A percentile compares a stretch with the other conserved stretches of the same genome.
Conservation (phyloP, 345 rosid genomes). For the Moricandia moricandioides region DNA sequence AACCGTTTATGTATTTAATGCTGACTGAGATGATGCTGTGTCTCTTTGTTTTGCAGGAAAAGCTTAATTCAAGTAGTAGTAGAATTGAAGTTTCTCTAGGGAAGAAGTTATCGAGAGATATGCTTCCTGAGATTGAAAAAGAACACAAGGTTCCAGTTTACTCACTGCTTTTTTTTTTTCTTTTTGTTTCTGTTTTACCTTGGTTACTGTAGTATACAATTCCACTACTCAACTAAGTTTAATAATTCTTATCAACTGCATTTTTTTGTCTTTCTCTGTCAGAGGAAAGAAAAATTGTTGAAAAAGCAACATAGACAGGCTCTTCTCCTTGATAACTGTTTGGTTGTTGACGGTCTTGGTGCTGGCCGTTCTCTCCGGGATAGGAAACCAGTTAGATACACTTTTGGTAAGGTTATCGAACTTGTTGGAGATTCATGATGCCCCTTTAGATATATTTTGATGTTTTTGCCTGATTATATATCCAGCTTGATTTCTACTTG, state of each 20-base stretch:
- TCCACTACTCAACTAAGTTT: not conserved
- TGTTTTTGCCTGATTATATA: not conserved
- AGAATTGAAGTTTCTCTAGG: slow-evolving; percentile 87
- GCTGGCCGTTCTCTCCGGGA: slow-evolving; percentile 95
- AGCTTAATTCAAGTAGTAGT: slow-evolving; percentile 76
- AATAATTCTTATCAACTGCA: not conserved
- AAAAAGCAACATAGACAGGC: slow-evolving; percentile 98
- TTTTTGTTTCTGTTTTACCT: not conserved
- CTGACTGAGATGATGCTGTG: not conserved
- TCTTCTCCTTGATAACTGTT: slow-evolving; percentile 78
- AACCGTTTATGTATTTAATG: not conserved
- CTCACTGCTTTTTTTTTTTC: not conserved
- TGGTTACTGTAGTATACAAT: slow-evolving; percentile 6
- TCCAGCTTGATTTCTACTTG: not conserved
- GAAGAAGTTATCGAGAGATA: slow-evolving; percentile 81
- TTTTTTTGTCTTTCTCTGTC: not conserved
- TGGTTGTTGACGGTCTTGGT: slow-evolving; percentile 77
- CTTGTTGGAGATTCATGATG: slow-evolving; percentile 9
- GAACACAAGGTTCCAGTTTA: slow-evolving; percentile 76
- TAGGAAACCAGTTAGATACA: slow-evolving; percentile 93
- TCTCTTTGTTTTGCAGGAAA: slow-evolving; percentile 62
- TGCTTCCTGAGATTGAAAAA: slow-evolving; percentile 96
- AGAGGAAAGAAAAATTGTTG: slow-evolving; percentile 37
- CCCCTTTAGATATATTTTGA: not conserved
- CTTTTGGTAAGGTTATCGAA: slow-evolving; percentile 67